These are phyloP conservation scores for Colletotrichum sp. DNA, from an alignment of 2,329 filamentous ascomycete genomes.

Conservation along the genomic window DNA sequence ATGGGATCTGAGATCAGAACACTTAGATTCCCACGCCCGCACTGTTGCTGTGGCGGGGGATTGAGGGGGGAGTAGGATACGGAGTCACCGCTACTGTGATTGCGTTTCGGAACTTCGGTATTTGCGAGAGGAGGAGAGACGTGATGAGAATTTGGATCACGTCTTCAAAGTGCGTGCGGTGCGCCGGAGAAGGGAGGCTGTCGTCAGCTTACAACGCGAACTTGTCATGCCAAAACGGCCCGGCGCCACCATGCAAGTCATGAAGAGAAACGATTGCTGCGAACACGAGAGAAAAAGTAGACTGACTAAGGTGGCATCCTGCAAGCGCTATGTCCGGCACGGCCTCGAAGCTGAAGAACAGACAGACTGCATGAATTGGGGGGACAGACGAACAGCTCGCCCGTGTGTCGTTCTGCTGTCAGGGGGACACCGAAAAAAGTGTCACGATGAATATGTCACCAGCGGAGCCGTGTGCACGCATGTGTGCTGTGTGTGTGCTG, in stretches of 20 bases:
- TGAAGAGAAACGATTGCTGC: not conserved
- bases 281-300: not conserved
- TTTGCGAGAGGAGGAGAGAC: not conserved
- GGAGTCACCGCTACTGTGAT: not conserved
- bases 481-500: not conserved
- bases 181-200: not conserved
- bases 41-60: not conserved
- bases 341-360: not conserved
- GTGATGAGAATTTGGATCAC: not conserved
- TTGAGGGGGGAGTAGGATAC: not conserved
- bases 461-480: not conserved
- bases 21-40: not conserved
- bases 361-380: not conserved
- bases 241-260: not conserved
- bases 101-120: not conserved
- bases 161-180: not conserved
- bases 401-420: not conserved
- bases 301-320: not conserved
- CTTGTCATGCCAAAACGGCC: not conserved
- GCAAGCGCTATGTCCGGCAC: not conserved
- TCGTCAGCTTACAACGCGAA: not conserved
- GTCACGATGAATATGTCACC: conserved; percentile 6
- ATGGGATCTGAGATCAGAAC: conserved; percentile 1
- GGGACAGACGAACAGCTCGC: not conserved
- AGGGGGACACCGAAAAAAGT: not conserved